Evolutionary conservation across 2,329 filamentous ascomycete genomes (phyloP).

Genomic region (Paraphoma sp.): DNA sequence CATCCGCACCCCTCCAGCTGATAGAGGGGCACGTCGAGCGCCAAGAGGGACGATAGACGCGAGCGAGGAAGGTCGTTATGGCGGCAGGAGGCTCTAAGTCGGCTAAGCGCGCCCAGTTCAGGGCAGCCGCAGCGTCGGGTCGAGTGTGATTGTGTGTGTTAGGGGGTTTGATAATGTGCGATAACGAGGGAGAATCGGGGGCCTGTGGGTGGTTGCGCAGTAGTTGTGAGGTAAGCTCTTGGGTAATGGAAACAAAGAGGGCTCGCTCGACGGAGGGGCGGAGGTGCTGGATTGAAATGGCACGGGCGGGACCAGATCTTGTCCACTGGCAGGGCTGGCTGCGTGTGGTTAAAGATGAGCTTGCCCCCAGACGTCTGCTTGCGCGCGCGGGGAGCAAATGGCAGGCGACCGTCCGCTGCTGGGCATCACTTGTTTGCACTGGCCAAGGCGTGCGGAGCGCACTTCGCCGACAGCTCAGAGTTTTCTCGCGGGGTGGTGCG

Average conservation of each 20-base stretch:
- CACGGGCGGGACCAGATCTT: conserved; percentile 33
- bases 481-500: conserved; percentile 37
- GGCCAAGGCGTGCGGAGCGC: conserved; percentile 28
- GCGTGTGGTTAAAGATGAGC: conserved; percentile 25
- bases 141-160: conserved; percentile 42
- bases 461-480: conserved; percentile 30
- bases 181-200: conserved; percentile 46
- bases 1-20: conserved; percentile 50
- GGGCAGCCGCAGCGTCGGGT: conserved; percentile 44
- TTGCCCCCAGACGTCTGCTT: conserved; percentile 21
- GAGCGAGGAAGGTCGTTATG: conserved; percentile 25
- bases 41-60: conserved; percentile 45
- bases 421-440: conserved; percentile 20
- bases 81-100: conserved; percentile 36
- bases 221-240: conserved; percentile 57
- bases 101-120: conserved; percentile 46
- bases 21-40: conserved; percentile 44
- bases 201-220: conserved; percentile 46
- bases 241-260: conserved; percentile 54
- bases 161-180: conserved; percentile 51
- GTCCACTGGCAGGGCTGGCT: conserved; percentile 14
- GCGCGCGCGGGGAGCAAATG: conserved; percentile 25
- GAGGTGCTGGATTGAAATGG: conserved; percentile 44
- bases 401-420: conserved; percentile 24
- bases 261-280: conserved; percentile 36